phyloP scores from a whole-genome alignment of 2,329 filamentous ascomycete species.

The Meredithiella fracta region DNA sequence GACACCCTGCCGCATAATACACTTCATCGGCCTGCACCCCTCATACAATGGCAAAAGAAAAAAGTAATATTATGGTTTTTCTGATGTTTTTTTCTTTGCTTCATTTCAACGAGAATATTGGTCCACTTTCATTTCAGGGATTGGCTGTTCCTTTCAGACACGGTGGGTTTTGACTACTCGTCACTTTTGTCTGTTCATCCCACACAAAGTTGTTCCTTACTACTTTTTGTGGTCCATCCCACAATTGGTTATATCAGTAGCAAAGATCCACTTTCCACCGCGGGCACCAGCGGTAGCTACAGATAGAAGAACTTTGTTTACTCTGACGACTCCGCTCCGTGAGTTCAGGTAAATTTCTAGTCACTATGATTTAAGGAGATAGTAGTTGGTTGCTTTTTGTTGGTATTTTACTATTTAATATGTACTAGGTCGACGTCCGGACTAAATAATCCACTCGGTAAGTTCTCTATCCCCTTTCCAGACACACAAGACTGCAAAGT shows the following conservation, averaged over 20 bases:
- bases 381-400: too few relatives aligned
- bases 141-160: too few relatives aligned
- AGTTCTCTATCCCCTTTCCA: too few relatives aligned
- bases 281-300: neutral
- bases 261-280: conserved; percentile 5
- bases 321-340: neutral
- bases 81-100: too few relatives aligned
- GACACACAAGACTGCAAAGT: too few relatives aligned
- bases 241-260: conserved; percentile 9
- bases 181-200: neutral
- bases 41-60: neutral
- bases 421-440: too few relatives aligned
- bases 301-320: neutral
- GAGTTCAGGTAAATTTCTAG: neutral
- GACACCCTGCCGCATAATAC: neutral
- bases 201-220: conserved; percentile 2
- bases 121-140: too few relatives aligned
- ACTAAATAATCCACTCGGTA: too few relatives aligned
- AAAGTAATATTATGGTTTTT: neutral
- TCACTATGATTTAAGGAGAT: too few relatives aligned
- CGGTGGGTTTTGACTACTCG: too few relatives aligned
- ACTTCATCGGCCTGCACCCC: neutral
- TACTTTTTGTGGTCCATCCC: conserved; percentile 7
- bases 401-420: too few relatives aligned
- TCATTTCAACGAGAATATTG: too few relatives aligned